phyloP scores from a whole-genome alignment of 371 early-diverging fungal species.

The Haplosporangium sp. region DNA sequence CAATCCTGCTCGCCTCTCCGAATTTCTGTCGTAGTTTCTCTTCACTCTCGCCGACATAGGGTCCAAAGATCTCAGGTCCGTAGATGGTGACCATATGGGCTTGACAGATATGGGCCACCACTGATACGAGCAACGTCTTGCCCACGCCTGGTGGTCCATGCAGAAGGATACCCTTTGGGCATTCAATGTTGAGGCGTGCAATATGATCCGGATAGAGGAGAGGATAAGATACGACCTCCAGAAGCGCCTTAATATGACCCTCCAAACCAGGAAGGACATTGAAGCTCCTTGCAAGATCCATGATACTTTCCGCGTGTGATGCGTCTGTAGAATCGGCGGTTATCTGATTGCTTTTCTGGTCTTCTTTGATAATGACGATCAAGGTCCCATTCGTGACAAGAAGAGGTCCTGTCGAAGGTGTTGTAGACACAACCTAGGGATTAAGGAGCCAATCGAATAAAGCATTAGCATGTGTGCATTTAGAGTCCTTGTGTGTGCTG shows the following conservation, averaged over 20 bases:
- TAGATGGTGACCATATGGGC: slow-evolving; percentile 76
- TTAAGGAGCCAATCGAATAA: no score
- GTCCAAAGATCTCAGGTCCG: slow-evolving; percentile 93
- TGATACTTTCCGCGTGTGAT: neutral
- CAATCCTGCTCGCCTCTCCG: slow-evolving; percentile 74
- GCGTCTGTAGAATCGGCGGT: slow-evolving; percentile 14
- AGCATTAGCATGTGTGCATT: neutral
- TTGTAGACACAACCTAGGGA: slow-evolving; percentile 45
- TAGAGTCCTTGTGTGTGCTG: neutral
- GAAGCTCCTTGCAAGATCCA: slow-evolving; percentile 12
- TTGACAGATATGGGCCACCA: slow-evolving; percentile 68
- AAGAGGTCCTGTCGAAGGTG: slow-evolving; percentile 49
- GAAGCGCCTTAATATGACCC: slow-evolving; percentile 72
- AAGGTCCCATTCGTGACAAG: slow-evolving; percentile 39
- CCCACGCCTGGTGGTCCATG: slow-evolving; percentile 98
- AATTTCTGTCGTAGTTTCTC: slow-evolving; percentile 86
- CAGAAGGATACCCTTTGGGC: slow-evolving; percentile 90
- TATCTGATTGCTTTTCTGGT: slow-evolving; percentile 11
- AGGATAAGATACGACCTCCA: slow-evolving; percentile 85
- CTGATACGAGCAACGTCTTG: slow-evolving; percentile 86
- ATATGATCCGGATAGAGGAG: slow-evolving; percentile 76
- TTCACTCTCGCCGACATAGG: slow-evolving; percentile 97
- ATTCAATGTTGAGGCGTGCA: slow-evolving; percentile 74
- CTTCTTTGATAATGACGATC: slow-evolving; percentile 24
- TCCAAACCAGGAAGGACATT: slow-evolving; percentile 65